Evolutionary conservation across 2,329 filamentous ascomycete genomes (phyloP).

Genomic region (Botrytis squamosa): DNA sequence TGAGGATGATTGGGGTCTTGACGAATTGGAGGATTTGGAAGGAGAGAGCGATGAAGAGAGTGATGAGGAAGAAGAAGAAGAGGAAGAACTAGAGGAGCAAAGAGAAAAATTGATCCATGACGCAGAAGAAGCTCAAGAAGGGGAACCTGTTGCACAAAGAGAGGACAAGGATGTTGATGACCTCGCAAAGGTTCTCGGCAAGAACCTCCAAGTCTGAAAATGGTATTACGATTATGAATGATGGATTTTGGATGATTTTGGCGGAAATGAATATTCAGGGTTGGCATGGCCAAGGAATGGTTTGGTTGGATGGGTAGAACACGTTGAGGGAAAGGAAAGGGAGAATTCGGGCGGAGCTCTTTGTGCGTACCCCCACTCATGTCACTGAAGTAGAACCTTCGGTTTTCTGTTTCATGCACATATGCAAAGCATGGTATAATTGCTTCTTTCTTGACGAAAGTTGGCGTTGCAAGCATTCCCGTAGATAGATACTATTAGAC

Average conservation of each 20-base stretch:
- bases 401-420: background rate
- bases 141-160: slow-evolving; percentile 65
- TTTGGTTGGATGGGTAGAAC: background rate
- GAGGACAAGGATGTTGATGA: slow-evolving; percentile 79
- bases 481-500: slow-evolving; percentile 10
- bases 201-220: slow-evolving; percentile 20
- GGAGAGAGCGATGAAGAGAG: slow-evolving; percentile 68
- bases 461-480: slow-evolving; percentile 2
- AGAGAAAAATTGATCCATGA: slow-evolving; percentile 69
- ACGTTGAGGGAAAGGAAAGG: background rate
- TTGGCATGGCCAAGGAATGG: slow-evolving; percentile 2
- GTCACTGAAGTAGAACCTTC: background rate
- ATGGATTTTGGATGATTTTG: slow-evolving; percentile 20
- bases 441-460: background rate
- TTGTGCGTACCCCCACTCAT: slow-evolving; percentile 1
- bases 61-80: slow-evolving; percentile 61
- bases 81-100: slow-evolving; percentile 58
- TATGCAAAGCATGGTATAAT: slow-evolving; percentile 10
- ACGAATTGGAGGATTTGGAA: slow-evolving; percentile 80
- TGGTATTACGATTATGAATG: background rate
- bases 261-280: background rate
- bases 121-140: slow-evolving; percentile 67
- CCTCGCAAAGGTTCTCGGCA: slow-evolving; percentile 65
- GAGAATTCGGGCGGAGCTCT: background rate
- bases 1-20: slow-evolving; percentile 81